These are phyloP conservation scores for Colletotrichum lentis DNA, from an alignment of 2,329 filamentous ascomycete species.

Conservation along the genomic window DNA sequence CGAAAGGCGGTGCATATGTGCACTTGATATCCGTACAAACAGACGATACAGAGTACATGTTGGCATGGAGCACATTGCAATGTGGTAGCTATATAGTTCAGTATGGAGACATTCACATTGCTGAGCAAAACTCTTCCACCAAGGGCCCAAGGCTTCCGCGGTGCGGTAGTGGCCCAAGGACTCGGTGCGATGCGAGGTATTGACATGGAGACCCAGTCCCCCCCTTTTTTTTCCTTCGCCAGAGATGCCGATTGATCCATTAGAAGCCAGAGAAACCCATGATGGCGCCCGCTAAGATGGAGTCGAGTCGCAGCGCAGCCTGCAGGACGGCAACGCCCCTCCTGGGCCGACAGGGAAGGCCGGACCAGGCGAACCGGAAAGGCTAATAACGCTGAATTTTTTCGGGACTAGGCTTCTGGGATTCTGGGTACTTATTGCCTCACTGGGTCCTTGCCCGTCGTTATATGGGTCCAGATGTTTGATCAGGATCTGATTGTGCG, in stretches of 20 bases:
- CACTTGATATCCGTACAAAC: background rate
- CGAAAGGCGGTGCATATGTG: background rate
- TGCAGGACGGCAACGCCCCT: slow-evolving; percentile 8
- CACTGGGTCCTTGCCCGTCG: slow-evolving; percentile 22
- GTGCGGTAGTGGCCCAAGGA: slow-evolving; percentile 16
- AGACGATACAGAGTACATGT: background rate
- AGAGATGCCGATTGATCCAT: slow-evolving; percentile 36
- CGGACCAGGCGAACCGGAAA: slow-evolving; percentile 31
- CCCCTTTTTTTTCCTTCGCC: slow-evolving; percentile 21
- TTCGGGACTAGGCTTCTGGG: slow-evolving; percentile 16
- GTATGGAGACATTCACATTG: background rate
- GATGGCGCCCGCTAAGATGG: slow-evolving; percentile 14
- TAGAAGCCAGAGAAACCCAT: slow-evolving; percentile 21
- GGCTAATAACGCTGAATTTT: slow-evolving; percentile 32
- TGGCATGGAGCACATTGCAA: background rate
- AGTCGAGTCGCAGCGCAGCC: slow-evolving; percentile 27
- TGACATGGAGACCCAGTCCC: slow-evolving; percentile 26
- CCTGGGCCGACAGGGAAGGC: slow-evolving; percentile 18
- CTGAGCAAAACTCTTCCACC: slow-evolving; percentile 20
- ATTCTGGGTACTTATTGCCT: slow-evolving; percentile 1
- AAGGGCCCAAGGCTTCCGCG: slow-evolving; percentile 11
- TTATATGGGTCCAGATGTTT: slow-evolving; percentile 11
- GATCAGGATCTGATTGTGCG: slow-evolving; percentile 5
- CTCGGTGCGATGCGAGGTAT: slow-evolving; percentile 22
- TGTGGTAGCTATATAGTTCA: background rate